Base-by-base conservation (phyloP, 257 asterid genomes). In the Mentha longifolia region DNA sequence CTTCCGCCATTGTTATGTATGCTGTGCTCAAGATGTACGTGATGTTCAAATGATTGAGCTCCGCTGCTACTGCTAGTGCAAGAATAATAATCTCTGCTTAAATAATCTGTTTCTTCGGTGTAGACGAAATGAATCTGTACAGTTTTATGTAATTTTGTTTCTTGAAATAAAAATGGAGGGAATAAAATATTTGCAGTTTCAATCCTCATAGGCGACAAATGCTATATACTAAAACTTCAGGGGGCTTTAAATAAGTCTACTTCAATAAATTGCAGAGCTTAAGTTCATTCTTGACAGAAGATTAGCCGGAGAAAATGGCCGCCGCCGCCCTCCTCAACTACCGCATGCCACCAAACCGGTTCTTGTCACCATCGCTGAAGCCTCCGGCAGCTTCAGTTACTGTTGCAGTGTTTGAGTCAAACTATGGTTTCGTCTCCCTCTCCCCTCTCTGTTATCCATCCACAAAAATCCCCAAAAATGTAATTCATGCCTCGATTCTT, bases 1-100 rank as follows among this genome's bases (percentile, higher is more conserved):
- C 90, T 31, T 80, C 88, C 61, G 83, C 92, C 16, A 65, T 87
- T 51, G 51, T 91, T 9, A 58, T 91, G 19, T 91, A 91, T 77
- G 76, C 92, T 15, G 12, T 84, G 73, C 12, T 91, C 30, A 86
- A 87, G 85, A 57, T 83, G 45, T 88, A 84, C 61, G 85, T 82
- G 54, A 17, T 65, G 46, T 74, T 71, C 78, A 65, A 81, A 17
- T 81, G 81, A 81, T 16, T 8, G 25, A 47, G 31, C 71, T 22
- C 35, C 55, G 47, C 49, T 8, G 25, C 25, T 22, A 1, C 25
- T 22, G 2, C 25, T 0, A 22, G 25, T 22, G 25, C 31, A 28
- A 28, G 31, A 28, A 28, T 3, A 28, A 28, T n/a, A n/a, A n/a
- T n/a, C n/a, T n/a, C n/a, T n/a, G n/a, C n/a, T n/a, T n/a, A n/a